Evolutionary conservation across 495 filamentous ascomycete genomes (phyloP).

Genomic region (Chaetomium fimeti): DNA sequence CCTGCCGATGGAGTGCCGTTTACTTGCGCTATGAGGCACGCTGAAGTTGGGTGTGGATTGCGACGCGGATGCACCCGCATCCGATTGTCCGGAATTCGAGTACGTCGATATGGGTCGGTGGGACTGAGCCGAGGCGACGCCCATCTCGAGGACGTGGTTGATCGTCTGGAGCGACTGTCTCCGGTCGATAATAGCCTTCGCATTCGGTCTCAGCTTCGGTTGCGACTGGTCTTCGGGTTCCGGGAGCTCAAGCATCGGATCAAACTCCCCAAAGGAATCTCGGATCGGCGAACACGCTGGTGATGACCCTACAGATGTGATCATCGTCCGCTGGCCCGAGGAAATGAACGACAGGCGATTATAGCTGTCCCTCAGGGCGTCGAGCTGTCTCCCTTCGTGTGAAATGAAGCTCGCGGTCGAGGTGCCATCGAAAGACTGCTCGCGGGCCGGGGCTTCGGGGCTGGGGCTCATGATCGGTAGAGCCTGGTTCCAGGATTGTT

Average conservation of each 20-base stretch:
- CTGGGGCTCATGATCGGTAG: constrained; percentile 23
- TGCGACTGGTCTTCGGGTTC: constrained; percentile 33
- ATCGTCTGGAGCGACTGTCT: constrained; percentile 54
- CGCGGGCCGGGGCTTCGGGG: constrained; percentile 30
- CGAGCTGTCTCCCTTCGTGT: constrained; percentile 50
- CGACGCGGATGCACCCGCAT: constrained; percentile 12
- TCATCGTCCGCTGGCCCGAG: constrained; percentile 56
- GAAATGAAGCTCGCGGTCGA: constrained; percentile 52
- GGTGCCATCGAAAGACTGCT: constrained; percentile 41
- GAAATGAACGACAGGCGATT: constrained; percentile 62
- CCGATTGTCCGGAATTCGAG: constrained; percentile 24
- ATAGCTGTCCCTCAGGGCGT: constrained; percentile 50
- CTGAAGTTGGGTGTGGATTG: constrained; percentile 49
- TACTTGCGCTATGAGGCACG: constrained; percentile 44
- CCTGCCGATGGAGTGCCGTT: constrained; percentile 44
- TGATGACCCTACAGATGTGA: constrained; percentile 56
- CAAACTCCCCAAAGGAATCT: constrained; percentile 47
- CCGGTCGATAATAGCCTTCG: constrained; percentile 50
- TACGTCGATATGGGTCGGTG: constrained; percentile 32
- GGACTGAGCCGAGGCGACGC: constrained; percentile 31
- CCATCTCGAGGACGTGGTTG: constrained; percentile 43
- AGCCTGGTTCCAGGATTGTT: constrained; percentile 37
- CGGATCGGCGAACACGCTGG: constrained; percentile 50
- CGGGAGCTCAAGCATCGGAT: constrained; percentile 30
- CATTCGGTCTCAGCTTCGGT: constrained; percentile 50